Conservation (phyloP, 1,284 basidiomycete genomes). For the Phaffia rhodozyma region DNA sequence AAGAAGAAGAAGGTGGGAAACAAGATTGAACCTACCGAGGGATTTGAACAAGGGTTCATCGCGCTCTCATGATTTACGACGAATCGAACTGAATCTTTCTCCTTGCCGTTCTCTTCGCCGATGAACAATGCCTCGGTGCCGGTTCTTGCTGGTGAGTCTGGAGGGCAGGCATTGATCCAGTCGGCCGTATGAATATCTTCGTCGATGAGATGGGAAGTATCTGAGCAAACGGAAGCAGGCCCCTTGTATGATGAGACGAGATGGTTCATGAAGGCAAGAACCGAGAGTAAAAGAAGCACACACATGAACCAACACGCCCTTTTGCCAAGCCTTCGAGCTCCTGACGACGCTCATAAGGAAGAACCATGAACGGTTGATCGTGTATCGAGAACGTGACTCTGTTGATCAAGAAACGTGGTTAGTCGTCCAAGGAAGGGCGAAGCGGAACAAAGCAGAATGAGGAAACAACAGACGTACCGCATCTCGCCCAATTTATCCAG, state of each 20-base stretch:
- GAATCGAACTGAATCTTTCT: not conserved
- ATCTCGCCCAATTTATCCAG: slow-evolving; percentile 29
- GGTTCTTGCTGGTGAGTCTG: slow-evolving; percentile 24
- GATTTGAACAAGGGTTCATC: slow-evolving; percentile 37
- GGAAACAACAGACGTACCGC: slow-evolving; percentile 23
- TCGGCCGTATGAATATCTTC: slow-evolving; percentile 28
- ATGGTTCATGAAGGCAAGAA: not conserved
- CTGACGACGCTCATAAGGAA: slow-evolving; percentile 28
- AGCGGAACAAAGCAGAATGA: not conserved
- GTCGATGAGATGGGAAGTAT: slow-evolving; percentile 27
- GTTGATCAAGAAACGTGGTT: not conserved
- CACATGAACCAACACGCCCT: slow-evolving; percentile 22
- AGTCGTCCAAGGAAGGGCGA: not conserved
- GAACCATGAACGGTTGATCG: slow-evolving; percentile 34
- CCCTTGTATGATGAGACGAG: not conserved
- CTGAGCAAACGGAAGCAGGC: slow-evolving; percentile 11
- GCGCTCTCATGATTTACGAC: slow-evolving; percentile 26
- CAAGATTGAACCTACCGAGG: slow-evolving; percentile 24
- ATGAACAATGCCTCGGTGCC: not conserved
- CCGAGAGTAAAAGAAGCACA: slow-evolving; percentile 5
- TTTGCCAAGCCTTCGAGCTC: slow-evolving; percentile 30
- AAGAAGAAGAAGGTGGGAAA: not conserved
- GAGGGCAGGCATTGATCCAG: slow-evolving; percentile 31
- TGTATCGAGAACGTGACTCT: slow-evolving; percentile 36
- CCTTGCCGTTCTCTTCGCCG: slow-evolving; percentile 2